phyloP scores from a whole-genome alignment of 2,329 filamentous ascomycete species.

The Lojkania enalia region DNA sequence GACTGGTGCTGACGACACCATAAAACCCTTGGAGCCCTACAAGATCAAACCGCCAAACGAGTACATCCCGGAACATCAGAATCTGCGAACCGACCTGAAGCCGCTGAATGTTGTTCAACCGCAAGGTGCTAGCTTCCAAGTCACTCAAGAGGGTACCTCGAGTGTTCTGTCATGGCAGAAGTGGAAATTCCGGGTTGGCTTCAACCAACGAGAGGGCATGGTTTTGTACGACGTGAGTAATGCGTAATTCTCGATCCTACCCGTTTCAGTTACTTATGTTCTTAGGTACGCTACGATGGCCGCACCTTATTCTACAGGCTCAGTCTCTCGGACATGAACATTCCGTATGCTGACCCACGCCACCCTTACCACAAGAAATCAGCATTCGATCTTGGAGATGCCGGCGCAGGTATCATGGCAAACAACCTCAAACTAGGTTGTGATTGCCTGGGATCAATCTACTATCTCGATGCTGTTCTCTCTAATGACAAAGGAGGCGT shows the following conservation, averaged over 20 bases:
- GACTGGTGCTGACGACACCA: constrained; percentile 65
- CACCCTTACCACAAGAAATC: constrained; percentile 70
- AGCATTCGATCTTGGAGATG: constrained; percentile 71
- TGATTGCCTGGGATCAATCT: constrained; percentile 71
- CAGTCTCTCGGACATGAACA: constrained; percentile 69
- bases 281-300: constrained; percentile 56
- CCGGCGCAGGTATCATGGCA: constrained; percentile 66
- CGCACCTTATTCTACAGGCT: constrained; percentile 70
- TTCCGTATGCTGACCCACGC: constrained; percentile 65
- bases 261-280: constrained; percentile 11
- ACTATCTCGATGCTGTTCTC: constrained; percentile 65
- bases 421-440: constrained; percentile 72
- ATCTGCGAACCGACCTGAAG: constrained; percentile 64
- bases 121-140: constrained; percentile 64
- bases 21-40: constrained; percentile 60
- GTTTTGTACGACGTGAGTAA: constrained; percentile 67
- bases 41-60: constrained; percentile 64
- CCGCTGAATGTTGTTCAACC: constrained; percentile 67
- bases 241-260: too few relatives aligned
- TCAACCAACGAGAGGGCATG: constrained; percentile 71
- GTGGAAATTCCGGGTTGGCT: constrained; percentile 70
- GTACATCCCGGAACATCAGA: constrained; percentile 66
- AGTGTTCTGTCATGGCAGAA: constrained; percentile 68
- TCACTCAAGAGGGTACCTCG: constrained; percentile 57
- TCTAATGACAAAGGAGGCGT: constrained; percentile 63